Percentiles rank a stretch among this genome's conserved stretches.
Conservation (phyloP, 345 rosid species). For the Acer campestre region DNA sequence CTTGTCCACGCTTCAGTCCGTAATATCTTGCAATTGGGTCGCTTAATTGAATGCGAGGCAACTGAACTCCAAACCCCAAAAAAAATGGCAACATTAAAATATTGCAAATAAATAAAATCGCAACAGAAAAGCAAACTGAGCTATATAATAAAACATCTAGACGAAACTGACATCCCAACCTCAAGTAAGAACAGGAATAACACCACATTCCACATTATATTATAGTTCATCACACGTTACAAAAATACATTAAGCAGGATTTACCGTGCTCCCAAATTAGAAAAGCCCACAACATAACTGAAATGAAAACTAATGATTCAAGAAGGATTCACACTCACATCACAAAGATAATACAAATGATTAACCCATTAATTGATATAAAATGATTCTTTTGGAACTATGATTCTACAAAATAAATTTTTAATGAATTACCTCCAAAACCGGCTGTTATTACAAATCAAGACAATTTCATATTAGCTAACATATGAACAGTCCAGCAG, state of each 20-base stretch:
- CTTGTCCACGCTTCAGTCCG: constrained; percentile 72
- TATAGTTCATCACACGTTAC: no score
- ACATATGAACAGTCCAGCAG: no score
- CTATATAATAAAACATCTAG: background rate
- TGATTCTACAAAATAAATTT: background rate
- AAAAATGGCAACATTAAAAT: background rate
- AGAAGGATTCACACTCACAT: background rate
- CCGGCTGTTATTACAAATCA: background rate
- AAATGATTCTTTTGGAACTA: background rate
- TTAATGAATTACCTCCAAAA: background rate
- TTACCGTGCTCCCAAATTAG: background rate
- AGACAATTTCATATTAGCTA: background rate
- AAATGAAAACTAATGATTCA: background rate
- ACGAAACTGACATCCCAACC: background rate
- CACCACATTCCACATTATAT: no score
- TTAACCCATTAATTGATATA: background rate
- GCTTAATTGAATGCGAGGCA: constrained; percentile 63
- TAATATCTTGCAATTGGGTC: constrained; percentile 74
- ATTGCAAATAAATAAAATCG: constrained; percentile 1
- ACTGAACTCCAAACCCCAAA: constrained; percentile 32
- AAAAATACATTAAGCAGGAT: background rate
- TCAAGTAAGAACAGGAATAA: no score
- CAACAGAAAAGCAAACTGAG: background rate
- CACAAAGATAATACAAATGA: background rate
- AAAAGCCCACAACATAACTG: background rate